Evolutionary conservation across 1,284 basidiomycete species (phyloP).

Genomic region (Microbotryum intermedium): DNA sequence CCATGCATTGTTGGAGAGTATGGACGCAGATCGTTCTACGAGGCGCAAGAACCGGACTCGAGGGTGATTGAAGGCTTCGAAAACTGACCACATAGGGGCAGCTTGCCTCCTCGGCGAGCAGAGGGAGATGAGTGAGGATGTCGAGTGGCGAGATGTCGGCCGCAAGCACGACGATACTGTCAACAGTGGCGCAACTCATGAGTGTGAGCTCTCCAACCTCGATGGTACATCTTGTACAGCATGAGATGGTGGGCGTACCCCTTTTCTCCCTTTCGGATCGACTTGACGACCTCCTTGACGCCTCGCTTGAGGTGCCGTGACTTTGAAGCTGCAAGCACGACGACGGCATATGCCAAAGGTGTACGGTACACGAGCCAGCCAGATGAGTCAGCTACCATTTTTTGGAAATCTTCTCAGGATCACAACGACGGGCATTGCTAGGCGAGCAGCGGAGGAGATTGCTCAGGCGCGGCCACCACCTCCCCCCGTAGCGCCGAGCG

Average conservation of each 20-base stretch:
- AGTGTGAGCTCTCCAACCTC: too few relatives aligned
- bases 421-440: background rate
- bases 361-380: background rate
- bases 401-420: background rate
- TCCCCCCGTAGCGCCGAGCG: too few relatives aligned
- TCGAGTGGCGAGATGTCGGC: conserved; percentile 97
- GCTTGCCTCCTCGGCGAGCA: conserved; percentile 86
- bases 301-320: conserved; percentile 85
- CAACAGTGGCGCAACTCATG: background rate
- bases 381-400: background rate
- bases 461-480: too few relatives aligned
- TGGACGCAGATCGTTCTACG: conserved; percentile 38
- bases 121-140: conserved; percentile 92
- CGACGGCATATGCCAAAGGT: background rate
- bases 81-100: conserved; percentile 71
- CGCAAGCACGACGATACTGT: conserved; percentile 79
- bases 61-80: background rate
- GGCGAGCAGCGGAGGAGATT: too few relatives aligned
- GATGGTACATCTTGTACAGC: background rate
- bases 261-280: conserved; percentile 88
- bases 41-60: conserved; percentile 28
- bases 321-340: conserved; percentile 60
- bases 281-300: conserved; percentile 94
- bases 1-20: too few relatives aligned
- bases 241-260: conserved; percentile 50